Evolutionary conservation across 2,329 filamentous ascomycete genomes (phyloP).

Genomic region (Colletotrichum navitas): DNA sequence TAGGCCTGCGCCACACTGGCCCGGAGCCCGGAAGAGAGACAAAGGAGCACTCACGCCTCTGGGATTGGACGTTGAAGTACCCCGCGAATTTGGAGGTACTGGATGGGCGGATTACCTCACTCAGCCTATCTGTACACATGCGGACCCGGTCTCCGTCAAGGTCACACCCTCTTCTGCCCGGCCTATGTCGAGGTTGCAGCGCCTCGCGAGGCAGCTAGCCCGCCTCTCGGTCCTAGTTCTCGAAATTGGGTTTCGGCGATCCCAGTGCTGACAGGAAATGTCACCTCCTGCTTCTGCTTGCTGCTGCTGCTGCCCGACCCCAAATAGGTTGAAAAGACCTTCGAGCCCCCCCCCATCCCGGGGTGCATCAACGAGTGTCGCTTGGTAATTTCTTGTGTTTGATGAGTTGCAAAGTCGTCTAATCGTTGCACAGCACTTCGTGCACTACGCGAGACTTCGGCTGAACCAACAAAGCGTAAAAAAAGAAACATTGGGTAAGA

Average conservation of each 20-base stretch:
- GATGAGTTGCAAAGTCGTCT: conserved; percentile 9
- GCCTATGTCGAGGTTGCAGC: conserved; percentile 8
- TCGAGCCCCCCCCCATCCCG: neutral
- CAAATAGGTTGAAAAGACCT: neutral
- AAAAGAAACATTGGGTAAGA: neutral
- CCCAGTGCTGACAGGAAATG: conserved; percentile 5
- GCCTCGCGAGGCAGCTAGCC: conserved; percentile 18
- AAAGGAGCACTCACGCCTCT: neutral
- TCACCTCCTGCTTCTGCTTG: neutral
- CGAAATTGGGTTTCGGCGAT: neutral
- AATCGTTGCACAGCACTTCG: neutral
- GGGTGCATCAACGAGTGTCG: neutral
- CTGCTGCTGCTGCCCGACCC: neutral
- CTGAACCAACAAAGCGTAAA: conserved; percentile 6
- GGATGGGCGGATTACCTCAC: conserved; percentile 20
- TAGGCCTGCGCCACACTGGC: conserved; percentile 33
- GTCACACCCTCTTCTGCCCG: conserved; percentile 11
- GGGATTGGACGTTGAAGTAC: conserved; percentile 8
- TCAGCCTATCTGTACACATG: neutral
- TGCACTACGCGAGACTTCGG: conserved; percentile 1
- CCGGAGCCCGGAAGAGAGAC: conserved; percentile 12
- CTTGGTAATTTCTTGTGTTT: neutral
- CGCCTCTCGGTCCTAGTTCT: neutral
- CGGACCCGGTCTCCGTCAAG: conserved; percentile 1
- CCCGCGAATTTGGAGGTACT: conserved; percentile 9